Evolutionary conservation across 352 stramenopile genomes (phyloP).

Genomic region (Globisporangium abappressorium): DNA sequence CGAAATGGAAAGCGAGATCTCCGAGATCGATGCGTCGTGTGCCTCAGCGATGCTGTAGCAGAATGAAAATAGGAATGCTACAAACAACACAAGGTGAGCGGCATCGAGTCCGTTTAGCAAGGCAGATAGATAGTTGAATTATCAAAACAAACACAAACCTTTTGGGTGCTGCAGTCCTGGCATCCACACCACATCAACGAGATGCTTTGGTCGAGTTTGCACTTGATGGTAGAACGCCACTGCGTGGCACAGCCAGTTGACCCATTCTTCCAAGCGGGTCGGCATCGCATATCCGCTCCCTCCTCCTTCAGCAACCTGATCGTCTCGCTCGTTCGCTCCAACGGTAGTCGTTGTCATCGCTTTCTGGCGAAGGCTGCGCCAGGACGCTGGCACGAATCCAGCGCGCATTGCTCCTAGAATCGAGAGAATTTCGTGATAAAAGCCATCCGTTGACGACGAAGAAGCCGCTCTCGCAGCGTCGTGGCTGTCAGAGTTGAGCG

Average conservation of each 20-base stretch:
- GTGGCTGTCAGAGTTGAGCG: slow-evolving; percentile 23
- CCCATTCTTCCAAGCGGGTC: slow-evolving; percentile 21
- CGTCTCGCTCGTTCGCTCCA: background rate
- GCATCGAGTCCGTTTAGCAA: background rate
- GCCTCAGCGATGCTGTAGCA: slow-evolving; percentile 27
- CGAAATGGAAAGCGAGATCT: slow-evolving; percentile 12
- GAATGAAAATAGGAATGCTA: slow-evolving; percentile 40
- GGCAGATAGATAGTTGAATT: background rate
- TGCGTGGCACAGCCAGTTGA: slow-evolving; percentile 27
- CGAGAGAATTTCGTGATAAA: slow-evolving; percentile 14
- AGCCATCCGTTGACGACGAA: slow-evolving; percentile 1
- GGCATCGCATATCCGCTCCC: slow-evolving; percentile 25
- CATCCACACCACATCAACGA: slow-evolving; percentile 29
- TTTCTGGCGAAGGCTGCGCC: slow-evolving; percentile 17
- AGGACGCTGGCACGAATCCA: slow-evolving; percentile 6
- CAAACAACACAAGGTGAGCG: background rate
- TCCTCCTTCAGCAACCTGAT: background rate
- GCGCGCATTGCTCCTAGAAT: slow-evolving; percentile 19
- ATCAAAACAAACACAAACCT: slow-evolving; percentile 26
- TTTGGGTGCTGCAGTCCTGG: slow-evolving; percentile 39
- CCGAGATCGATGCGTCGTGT: slow-evolving; percentile 5
- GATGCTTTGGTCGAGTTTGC: slow-evolving; percentile 17
- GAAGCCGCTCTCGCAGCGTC: slow-evolving; percentile 15
- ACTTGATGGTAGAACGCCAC: slow-evolving; percentile 33
- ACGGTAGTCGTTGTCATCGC: background rate